phyloP scores from a whole-genome alignment of 2,329 filamentous ascomycete species.

The Beauveria australis region DNA sequence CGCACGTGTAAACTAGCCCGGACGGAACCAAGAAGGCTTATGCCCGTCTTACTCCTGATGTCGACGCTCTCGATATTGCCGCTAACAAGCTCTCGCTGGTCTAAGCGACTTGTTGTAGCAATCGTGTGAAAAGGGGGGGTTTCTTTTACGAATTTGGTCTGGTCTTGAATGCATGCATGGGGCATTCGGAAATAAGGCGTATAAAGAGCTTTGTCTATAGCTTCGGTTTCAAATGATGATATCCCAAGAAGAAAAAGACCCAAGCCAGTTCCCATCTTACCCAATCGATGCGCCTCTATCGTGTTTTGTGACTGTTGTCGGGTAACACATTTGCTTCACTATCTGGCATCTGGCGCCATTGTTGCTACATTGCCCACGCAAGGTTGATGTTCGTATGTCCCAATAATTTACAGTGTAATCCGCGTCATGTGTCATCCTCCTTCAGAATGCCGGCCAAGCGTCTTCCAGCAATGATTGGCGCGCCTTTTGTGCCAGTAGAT shows the following conservation, averaged over 20 bases:
- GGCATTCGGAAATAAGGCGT: constrained; percentile 8
- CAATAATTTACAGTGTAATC: not conserved
- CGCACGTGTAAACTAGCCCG: constrained; percentile 46
- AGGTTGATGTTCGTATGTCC: not conserved
- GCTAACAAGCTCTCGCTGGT: constrained; percentile 98
- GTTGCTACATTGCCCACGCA: not conserved
- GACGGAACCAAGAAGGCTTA: constrained; percentile 99
- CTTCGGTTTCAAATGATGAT: constrained; percentile 23
- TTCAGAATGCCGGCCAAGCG: not conserved
- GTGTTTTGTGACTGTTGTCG: not conserved
- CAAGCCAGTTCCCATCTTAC: constrained; percentile 18
- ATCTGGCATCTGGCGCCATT: not conserved
- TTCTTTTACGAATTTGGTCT: constrained; percentile 29
- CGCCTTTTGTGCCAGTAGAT: not conserved
- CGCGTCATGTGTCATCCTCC: too few species aligned
- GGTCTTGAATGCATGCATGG: constrained; percentile 23
- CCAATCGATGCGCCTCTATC: not conserved
- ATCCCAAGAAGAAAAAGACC: constrained; percentile 18
- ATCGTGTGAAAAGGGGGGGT: constrained; percentile 17
- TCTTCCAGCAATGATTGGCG: not conserved
- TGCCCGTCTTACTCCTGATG: constrained; percentile 87
- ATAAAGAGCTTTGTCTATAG: constrained; percentile 10
- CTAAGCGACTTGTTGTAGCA: constrained; percentile 44
- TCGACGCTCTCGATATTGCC: constrained; percentile 97
- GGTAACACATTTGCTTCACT: not conserved